Evolutionary conservation across 2,329 filamentous ascomycete species (phyloP).

Genomic region (Fusarium musae): DNA sequence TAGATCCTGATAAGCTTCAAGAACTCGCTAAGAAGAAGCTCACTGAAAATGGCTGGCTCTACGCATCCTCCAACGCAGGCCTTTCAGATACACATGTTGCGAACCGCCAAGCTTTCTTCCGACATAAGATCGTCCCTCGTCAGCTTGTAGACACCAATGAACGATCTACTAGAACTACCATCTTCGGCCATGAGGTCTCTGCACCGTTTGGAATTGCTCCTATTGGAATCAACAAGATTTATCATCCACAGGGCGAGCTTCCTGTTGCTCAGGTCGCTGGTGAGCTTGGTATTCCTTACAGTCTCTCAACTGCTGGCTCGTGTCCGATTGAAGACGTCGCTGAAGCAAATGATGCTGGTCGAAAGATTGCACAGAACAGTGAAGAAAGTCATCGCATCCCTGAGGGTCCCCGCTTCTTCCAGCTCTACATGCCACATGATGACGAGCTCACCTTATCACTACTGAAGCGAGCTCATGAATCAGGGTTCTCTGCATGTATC

Average conservation of each 20-base stretch:
- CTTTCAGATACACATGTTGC: conserved; percentile 4
- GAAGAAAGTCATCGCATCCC: background rate
- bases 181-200: conserved; percentile 1
- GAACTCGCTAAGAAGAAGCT: conserved; percentile 8
- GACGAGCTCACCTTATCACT: background rate
- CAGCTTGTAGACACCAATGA: conserved; percentile 14
- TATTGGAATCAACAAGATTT: conserved; percentile 16
- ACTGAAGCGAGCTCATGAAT: background rate
- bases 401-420: background rate
- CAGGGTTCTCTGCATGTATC: background rate
- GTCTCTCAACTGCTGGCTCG: conserved; percentile 10
- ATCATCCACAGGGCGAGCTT: conserved; percentile 10
- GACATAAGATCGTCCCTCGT: conserved; percentile 6
- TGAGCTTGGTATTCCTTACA: conserved; percentile 8
- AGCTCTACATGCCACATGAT: conserved; percentile 16
- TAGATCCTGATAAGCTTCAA: background rate
- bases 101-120: conserved; percentile 13
- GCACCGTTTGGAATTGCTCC: conserved; percentile 14
- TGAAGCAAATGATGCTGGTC: background rate
- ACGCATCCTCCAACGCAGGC: conserved; percentile 11
- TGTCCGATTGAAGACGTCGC: conserved; percentile 9
- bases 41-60: conserved; percentile 9
- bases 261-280: conserved; percentile 5
- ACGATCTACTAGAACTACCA: background rate
- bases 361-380: background rate